Evolutionary conservation across 2,329 filamentous ascomycete genomes (phyloP), one percentile per base, ranked within the genome.

Genomic region (Aquanectria penicillioides): DNA sequence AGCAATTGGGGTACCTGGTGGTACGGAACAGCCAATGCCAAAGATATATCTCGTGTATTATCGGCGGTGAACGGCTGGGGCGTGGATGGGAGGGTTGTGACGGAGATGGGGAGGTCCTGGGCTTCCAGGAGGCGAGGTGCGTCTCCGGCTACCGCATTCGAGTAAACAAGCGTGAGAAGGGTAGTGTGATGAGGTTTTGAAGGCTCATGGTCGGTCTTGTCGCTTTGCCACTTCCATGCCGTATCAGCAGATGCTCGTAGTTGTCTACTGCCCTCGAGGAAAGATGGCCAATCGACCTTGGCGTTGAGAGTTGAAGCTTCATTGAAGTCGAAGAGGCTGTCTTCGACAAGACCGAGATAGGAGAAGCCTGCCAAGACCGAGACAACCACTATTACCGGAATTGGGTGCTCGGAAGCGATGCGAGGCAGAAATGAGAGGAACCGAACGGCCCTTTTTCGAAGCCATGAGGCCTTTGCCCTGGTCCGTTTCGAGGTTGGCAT

Each of bases 361-460:
- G 94, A 97, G 43, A 93, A 96, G 77, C 94, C 98, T 57, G 94
- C 95, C 48, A 99, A 82, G 47, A 98, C 79, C 47, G 94, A 93
- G 66, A 97, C 91, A 64, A 94, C 85, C 64, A 96, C 93, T 63
- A 99, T 92, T 48, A 94, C 97, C 74, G 98, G 93, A 64, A 99
- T 97, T 0, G 95, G 95, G 77, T 98, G 94, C 4, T 91, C 89
- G 78, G 92, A 97, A 58, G 95, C 93, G 69, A 92, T 85, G 68
- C 88, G 89, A 34, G 94, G 92, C 62, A 97, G 80, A 36, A 86
- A 85, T n/a, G n/a, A n/a, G n/a, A n/a, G n/a, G n/a, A n/a, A n/a
- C n/a, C n/a, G n/a, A n/a, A n/a, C n/a, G n/a, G n/a, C n/a, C n/a
- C n/a, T n/a, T n/a, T n/a, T n/a, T n/a, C n/a, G n/a, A n/a, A n/a